A percentile compares a stretch with the other conserved stretches of the same genome.
Evolutionary conservation across 1,284 basidiomycete species (phyloP).

Genomic region (Leccinum subrobustum): DNA sequence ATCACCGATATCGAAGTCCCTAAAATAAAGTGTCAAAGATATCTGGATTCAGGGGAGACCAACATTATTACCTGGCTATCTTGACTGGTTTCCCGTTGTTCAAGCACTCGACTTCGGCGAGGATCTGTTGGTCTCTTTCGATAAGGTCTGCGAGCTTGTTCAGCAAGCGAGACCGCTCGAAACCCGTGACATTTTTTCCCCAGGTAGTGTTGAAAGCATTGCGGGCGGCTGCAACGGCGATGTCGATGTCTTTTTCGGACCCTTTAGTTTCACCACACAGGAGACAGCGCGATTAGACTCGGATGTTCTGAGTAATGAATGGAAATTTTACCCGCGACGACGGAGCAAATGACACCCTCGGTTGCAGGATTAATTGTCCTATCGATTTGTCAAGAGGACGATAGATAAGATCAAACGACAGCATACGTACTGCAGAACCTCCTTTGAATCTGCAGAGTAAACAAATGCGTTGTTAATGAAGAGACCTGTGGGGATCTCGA

Average conservation of each 20-base stretch:
- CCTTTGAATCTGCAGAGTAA: slow-evolving; percentile 58
- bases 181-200: slow-evolving; percentile 85
- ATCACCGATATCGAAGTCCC: slow-evolving; percentile 85
- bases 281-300: slow-evolving; percentile 15
- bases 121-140: slow-evolving; percentile 76
- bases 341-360: slow-evolving; percentile 65
- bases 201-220: slow-evolving; percentile 85
- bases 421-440: slow-evolving; percentile 51
- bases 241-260: slow-evolving; percentile 76
- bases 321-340: slow-evolving; percentile 57
- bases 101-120: slow-evolving; percentile 77
- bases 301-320: background rate
- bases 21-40: slow-evolving; percentile 31
- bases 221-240: slow-evolving; percentile 82
- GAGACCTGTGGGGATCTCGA: slow-evolving; percentile 75
- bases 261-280: slow-evolving; percentile 41
- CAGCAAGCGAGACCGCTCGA: slow-evolving; percentile 77
- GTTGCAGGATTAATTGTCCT: slow-evolving; percentile 75
- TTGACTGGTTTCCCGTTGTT: slow-evolving; percentile 86
- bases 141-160: slow-evolving; percentile 91
- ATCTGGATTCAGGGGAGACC: background rate
- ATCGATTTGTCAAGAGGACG: slow-evolving; percentile 11
- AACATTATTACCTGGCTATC: slow-evolving; percentile 55
- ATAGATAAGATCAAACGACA: slow-evolving; percentile 8
- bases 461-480: slow-evolving; percentile 93